A percentile compares a stretch with the other conserved stretches of the same genome.
Conservation (phyloP, 2,329 filamentous ascomycete genomes). For the Macrophomina pseudophaseolina region DNA sequence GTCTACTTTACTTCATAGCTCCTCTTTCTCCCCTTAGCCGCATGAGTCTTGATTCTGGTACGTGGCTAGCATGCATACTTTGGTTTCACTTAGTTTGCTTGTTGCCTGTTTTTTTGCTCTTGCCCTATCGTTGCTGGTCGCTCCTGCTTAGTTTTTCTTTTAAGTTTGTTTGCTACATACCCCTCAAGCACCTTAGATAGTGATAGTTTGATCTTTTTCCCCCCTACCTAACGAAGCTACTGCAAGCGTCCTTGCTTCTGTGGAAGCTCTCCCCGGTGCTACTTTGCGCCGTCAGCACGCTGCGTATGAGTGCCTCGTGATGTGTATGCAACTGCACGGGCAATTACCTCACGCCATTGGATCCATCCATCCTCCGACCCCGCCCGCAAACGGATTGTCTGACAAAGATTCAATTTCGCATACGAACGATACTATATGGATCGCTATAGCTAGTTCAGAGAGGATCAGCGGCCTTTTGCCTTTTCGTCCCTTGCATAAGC, state of each 20-base stretch:
- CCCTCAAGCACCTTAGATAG: constrained; percentile 25
- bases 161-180: constrained; percentile 22
- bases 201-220: constrained; percentile 15
- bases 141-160: neutral
- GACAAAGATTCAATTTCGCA: neutral
- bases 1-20: constrained; percentile 11
- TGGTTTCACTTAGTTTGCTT: constrained; percentile 8
- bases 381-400: neutral
- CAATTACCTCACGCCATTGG: neutral
- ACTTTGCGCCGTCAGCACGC: neutral
- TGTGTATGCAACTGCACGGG: neutral
- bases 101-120: neutral
- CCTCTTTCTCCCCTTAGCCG: neutral
- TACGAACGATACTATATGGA: neutral
- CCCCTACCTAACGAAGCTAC: constrained; percentile 17
- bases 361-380: neutral
- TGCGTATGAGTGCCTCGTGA: neutral
- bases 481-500: neutral
- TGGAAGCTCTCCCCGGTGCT: neutral
- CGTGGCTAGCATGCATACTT: neutral
- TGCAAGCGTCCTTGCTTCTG: constrained; percentile 17
- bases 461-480: neutral
- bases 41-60: neutral
- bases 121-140: constrained; percentile 7
- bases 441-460: neutral